A percentile compares a stretch with the other conserved stretches of the same genome.
These are phyloP conservation scores for Puccinia hordei DNA, from an alignment of 1,284 basidiomycete genomes.

Conservation along the genomic window DNA sequence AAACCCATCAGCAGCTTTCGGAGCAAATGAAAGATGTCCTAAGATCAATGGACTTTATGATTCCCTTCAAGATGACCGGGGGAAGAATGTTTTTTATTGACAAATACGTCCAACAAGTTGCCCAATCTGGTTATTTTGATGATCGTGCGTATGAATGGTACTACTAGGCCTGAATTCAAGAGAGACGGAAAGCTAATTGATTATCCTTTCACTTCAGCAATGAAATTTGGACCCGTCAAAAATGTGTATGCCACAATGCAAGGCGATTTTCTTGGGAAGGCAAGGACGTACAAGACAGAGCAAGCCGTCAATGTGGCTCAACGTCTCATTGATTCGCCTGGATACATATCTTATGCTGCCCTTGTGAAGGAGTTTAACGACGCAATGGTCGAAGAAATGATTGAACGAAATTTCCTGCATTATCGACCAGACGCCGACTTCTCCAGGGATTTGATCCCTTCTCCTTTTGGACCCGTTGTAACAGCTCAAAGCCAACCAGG, in stretches of 20 bases:
- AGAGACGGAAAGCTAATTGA: neutral
- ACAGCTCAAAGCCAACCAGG: neutral
- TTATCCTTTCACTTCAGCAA: neutral
- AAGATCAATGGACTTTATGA: too few relatives aligned
- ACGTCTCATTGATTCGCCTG: neutral
- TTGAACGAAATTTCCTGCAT: neutral
- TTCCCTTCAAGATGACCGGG: too few relatives aligned
- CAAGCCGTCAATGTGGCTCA: neutral
- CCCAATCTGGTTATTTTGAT: neutral
- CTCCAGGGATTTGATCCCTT: neutral
- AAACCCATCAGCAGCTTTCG: neutral
- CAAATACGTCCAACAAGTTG: too few relatives aligned
- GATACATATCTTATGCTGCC: neutral
- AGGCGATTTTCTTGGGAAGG: neutral
- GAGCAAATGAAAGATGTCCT: too few relatives aligned
- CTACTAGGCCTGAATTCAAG: neutral
- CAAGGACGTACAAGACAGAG: neutral
- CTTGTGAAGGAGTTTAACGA: neutral
- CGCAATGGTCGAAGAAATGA: neutral
- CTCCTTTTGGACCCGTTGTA: neutral
- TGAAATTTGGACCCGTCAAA: neutral
- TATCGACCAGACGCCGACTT: neutral
- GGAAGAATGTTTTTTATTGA: too few relatives aligned
- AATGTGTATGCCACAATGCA: neutral
- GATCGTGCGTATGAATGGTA: conserved; percentile 12